Evolutionary conservation across 768 basidiomycete species (phyloP).

Genomic region (Rhodotorula sphaerocarpa): DNA sequence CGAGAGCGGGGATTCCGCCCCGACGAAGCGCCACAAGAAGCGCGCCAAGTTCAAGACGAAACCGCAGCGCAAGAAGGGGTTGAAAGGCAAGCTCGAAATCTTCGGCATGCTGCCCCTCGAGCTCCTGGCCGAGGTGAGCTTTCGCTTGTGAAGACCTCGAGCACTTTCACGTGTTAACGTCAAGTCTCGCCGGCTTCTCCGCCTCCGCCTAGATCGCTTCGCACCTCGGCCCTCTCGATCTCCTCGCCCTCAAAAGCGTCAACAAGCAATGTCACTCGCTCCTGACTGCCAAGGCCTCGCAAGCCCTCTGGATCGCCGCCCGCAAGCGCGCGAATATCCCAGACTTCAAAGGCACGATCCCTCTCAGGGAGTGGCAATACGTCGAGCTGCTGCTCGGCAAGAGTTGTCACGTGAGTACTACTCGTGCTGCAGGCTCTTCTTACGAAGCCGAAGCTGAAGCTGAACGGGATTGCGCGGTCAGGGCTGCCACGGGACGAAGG

Average conservation of each 20-base stretch:
- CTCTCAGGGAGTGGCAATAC: not conserved
- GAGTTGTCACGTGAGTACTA: slow-evolving; percentile 7
- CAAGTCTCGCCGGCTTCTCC: not conserved
- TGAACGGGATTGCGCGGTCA: not conserved
- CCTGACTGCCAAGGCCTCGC: not conserved
- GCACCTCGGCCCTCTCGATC: slow-evolving; percentile 39
- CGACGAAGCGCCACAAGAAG: not conserved
- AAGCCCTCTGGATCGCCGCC: slow-evolving; percentile 3
- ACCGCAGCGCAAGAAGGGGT: not conserved
- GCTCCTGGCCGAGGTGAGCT: slow-evolving; percentile 14
- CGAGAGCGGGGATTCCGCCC: not conserved
- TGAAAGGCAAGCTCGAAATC: slow-evolving; percentile 25
- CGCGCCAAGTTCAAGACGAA: not conserved
- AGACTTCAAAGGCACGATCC: not conserved
- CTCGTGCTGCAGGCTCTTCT: not conserved
- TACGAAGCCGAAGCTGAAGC: not conserved
- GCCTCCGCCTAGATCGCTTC: slow-evolving; percentile 18
- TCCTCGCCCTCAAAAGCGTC: not conserved
- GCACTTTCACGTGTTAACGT: slow-evolving; percentile 31
- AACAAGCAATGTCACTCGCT: not conserved
- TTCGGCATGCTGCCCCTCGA: slow-evolving; percentile 9
- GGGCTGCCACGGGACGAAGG: not conserved
- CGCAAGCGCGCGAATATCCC: slow-evolving; percentile 7
- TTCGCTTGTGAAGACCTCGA: slow-evolving; percentile 3
- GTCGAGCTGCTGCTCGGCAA: slow-evolving; percentile 22